phyloP scores from a whole-genome alignment of 129 eudicot genomes.

The Centaurea solstitialis region DNA sequence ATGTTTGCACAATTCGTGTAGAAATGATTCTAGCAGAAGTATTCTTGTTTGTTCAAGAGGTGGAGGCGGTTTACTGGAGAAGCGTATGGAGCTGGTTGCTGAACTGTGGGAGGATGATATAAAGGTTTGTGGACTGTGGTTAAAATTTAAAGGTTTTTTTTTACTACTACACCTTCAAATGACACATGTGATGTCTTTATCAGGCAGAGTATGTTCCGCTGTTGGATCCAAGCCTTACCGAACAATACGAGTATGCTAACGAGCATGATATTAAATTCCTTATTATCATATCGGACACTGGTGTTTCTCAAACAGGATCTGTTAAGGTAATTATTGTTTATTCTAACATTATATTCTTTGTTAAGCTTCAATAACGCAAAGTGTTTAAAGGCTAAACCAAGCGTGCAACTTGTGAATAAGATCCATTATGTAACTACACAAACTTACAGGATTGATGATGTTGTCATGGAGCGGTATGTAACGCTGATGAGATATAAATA shows the following conservation, averaged over 20 bases:
- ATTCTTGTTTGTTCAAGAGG: slow-evolving; percentile 95
- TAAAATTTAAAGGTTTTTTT: neutral
- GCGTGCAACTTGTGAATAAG: no score
- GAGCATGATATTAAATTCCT: slow-evolving; percentile 92
- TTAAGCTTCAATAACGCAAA: neutral
- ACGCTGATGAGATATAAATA: no score
- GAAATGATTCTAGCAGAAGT: slow-evolving; percentile 50
- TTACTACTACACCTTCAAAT: neutral
- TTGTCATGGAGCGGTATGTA: no score
- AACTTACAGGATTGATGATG: no score
- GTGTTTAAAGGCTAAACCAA: neutral
- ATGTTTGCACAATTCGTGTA: slow-evolving; percentile 20
- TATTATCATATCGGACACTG: slow-evolving; percentile 72
- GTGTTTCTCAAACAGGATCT: slow-evolving; percentile 61
- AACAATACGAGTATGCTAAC: slow-evolving; percentile 93
- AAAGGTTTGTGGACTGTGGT: slow-evolving; percentile 63
- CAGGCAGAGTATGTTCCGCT: slow-evolving; percentile 89
- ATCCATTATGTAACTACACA: no score
- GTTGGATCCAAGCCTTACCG: slow-evolving; percentile 88
- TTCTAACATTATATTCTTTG: neutral
- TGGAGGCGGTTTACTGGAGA: slow-evolving; percentile 87
- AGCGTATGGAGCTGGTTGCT: slow-evolving; percentile 93
- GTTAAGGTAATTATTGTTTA: slow-evolving; percentile 58
- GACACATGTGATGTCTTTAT: slow-evolving; percentile 12
- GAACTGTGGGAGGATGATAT: slow-evolving; percentile 82